Evolutionary conservation across 1,284 basidiomycete species (phyloP).

Genomic region (Rugosomyces carneus): DNA sequence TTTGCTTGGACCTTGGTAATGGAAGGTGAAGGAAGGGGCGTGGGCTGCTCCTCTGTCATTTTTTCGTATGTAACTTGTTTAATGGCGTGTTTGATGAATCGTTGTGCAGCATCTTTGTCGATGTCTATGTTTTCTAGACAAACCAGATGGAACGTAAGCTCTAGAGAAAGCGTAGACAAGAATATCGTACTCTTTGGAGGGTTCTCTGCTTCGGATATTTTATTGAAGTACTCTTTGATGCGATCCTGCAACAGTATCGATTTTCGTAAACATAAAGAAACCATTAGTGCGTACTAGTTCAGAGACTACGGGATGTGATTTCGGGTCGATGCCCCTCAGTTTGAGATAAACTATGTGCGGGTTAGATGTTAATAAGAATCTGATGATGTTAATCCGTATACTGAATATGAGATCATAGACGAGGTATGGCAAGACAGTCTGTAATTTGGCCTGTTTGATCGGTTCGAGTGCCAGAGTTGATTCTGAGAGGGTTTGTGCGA

Average conservation of each 20-base stretch:
- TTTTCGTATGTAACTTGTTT: slow-evolving; percentile 44
- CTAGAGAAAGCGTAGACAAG: background rate
- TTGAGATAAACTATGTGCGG: slow-evolving; percentile 63
- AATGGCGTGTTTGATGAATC: slow-evolving; percentile 83
- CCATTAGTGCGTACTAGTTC: slow-evolving; percentile 53
- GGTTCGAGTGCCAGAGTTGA: slow-evolving; percentile 57
- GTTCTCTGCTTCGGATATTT: slow-evolving; percentile 70
- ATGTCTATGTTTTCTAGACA: slow-evolving; percentile 43
- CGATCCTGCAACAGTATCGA: slow-evolving; percentile 47
- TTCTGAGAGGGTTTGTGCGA: slow-evolving; percentile 60
- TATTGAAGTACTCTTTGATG: slow-evolving; percentile 71
- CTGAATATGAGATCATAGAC: slow-evolving; percentile 81
- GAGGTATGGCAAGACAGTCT: slow-evolving; percentile 70
- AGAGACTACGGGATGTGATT: slow-evolving; percentile 63
- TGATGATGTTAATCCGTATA: slow-evolving; percentile 30
- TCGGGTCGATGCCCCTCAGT: slow-evolving; percentile 70
- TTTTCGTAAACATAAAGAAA: background rate
- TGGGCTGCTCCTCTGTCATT: slow-evolving; percentile 23
- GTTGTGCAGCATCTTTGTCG: slow-evolving; percentile 71
- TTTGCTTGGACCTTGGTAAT: slow-evolving; percentile 41
- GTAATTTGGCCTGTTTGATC: slow-evolving; percentile 75
- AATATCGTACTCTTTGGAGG: slow-evolving; percentile 49
- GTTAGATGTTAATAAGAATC: slow-evolving; percentile 9
- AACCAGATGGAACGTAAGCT: slow-evolving; percentile 5
- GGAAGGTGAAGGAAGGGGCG: slow-evolving; percentile 17